A percentile compares a stretch with the other conserved stretches of the same genome.
Conservation (phyloP, 768 basidiomycete genomes). For the Auriculariales sp. region DNA sequence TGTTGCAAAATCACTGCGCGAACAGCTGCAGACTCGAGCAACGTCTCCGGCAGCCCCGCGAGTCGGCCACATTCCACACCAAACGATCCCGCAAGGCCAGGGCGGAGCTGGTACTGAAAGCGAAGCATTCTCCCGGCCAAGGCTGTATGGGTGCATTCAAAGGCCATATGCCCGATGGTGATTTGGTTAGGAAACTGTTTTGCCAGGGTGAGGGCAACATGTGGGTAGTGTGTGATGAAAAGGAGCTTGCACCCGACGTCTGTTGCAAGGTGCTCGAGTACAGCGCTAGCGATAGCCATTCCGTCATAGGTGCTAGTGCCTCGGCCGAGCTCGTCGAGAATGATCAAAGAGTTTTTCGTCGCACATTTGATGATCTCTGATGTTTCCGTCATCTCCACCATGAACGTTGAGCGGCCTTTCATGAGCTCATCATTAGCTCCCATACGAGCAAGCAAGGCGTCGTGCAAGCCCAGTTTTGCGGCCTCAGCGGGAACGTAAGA, state of each 20-base stretch:
- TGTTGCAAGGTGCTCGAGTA: conserved; percentile 55
- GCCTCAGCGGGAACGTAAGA: conserved; percentile 76
- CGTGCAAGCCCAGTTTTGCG: conserved; percentile 64
- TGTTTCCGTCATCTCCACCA: conserved; percentile 94
- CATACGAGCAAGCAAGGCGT: conserved; percentile 81
- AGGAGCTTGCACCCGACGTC: conserved; percentile 53
- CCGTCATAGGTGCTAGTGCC: conserved; percentile 93
- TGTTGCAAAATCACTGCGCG: conserved; percentile 40
- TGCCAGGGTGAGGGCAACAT: conserved; percentile 57
- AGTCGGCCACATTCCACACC: conserved; percentile 87
- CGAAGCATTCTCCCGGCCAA: conserved; percentile 69
- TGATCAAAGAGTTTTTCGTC: conserved; percentile 64
- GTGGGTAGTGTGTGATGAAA: conserved; percentile 93
- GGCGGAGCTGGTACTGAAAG: conserved; percentile 67
- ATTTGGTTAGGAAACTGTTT: conserved; percentile 43
- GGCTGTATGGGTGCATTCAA: conserved; percentile 48
- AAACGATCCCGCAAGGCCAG: conserved; percentile 73
- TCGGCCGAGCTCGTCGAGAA: conserved; percentile 77
- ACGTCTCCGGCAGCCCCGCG: conserved; percentile 60
- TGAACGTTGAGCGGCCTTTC: conserved; percentile 83
- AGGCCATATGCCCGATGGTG: conserved; percentile 80
- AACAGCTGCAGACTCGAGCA: conserved; percentile 44
- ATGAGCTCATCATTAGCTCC: conserved; percentile 84
- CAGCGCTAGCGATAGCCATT: conserved; percentile 79
- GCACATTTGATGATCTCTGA: conserved; percentile 74